Evolutionary conservation across 2,329 filamentous ascomycete genomes (phyloP).

Genomic region (Fusarium algeriense): DNA sequence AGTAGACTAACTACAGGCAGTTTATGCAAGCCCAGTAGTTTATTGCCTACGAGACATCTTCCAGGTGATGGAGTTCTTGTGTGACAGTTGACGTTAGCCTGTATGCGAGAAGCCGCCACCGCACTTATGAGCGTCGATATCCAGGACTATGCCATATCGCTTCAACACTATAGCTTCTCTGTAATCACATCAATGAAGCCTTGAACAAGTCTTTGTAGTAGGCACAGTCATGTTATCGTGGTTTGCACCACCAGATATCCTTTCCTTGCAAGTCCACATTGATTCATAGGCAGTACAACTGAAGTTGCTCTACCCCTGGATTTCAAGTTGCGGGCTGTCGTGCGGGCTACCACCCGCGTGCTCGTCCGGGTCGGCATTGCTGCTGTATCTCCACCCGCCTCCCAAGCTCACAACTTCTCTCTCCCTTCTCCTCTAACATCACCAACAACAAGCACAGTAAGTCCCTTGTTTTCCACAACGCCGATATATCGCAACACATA

Average conservation of each 20-base stretch:
- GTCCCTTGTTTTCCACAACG: background rate
- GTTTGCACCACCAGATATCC: background rate
- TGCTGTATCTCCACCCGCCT: conserved; percentile 1
- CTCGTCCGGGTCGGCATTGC: background rate
- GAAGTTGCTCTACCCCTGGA: conserved; percentile 5
- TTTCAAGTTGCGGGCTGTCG: conserved; percentile 3
- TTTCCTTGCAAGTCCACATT: background rate
- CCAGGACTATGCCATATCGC: background rate
- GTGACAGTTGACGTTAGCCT: background rate
- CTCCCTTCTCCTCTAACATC: background rate
- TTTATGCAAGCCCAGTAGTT: background rate
- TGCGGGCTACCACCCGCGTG: background rate
- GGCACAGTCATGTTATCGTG: background rate
- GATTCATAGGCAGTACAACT: background rate
- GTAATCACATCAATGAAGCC: background rate
- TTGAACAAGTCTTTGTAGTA: too few relatives aligned
- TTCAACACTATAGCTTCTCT: background rate
- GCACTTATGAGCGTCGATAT: conserved; percentile 5
- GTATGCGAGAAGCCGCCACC: conserved; percentile 2
- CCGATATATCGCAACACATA: background rate
- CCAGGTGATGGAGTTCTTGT: background rate
- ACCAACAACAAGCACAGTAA: conserved; percentile 9
- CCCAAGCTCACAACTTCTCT: conserved; percentile 1
- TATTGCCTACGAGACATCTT: background rate
- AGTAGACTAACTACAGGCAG: background rate